A percentile compares a stretch with the other conserved stretches of the same genome.
These are phyloP conservation scores for Achlya hypogyna DNA, from an alignment of 352 stramenopile species.

Conservation along the genomic window DNA sequence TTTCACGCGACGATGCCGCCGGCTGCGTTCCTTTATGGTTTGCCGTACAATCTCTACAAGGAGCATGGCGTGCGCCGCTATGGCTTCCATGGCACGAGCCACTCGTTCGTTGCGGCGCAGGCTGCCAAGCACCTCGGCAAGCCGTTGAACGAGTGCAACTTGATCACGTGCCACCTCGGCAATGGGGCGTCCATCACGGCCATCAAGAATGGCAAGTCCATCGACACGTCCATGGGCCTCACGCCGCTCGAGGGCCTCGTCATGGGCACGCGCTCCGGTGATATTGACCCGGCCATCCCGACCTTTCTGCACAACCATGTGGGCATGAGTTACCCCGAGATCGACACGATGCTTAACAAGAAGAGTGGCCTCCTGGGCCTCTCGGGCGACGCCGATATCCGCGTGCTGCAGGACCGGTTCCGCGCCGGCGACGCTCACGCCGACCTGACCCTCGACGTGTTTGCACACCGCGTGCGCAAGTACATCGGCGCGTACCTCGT, in stretches of 20 bases:
- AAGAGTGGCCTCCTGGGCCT: constrained; percentile 76
- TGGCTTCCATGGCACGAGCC: constrained; percentile 86
- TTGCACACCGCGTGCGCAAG: constrained; percentile 78
- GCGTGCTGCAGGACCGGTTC: constrained; percentile 59
- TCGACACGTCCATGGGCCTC: constrained; percentile 88
- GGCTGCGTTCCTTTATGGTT: constrained; percentile 70
- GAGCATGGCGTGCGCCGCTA: constrained; percentile 80
- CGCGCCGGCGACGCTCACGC: constrained; percentile 39
- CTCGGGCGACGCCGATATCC: constrained; percentile 76
- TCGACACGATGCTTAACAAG: constrained; percentile 87
- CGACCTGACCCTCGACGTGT: constrained; percentile 73
- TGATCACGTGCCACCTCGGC: constrained; percentile 83
- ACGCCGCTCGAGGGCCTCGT: constrained; percentile 81
- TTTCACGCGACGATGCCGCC: constrained; percentile 83
- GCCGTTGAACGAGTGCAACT: constrained; percentile 42
- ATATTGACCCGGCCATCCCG: constrained; percentile 79
- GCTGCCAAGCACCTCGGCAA: constrained; percentile 51
- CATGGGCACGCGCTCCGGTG: constrained; percentile 83
- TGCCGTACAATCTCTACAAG: constrained; percentile 73
- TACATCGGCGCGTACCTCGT: constrained; percentile 79
- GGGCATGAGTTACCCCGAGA: constrained; percentile 57
- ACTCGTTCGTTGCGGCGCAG: constrained; percentile 76
- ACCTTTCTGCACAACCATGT: constrained; percentile 60
- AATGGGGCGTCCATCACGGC: constrained; percentile 80
- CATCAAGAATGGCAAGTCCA: constrained; percentile 57